Conservation (phyloP, 2,329 filamentous ascomycete species). For the Onygenales sp. region DNA sequence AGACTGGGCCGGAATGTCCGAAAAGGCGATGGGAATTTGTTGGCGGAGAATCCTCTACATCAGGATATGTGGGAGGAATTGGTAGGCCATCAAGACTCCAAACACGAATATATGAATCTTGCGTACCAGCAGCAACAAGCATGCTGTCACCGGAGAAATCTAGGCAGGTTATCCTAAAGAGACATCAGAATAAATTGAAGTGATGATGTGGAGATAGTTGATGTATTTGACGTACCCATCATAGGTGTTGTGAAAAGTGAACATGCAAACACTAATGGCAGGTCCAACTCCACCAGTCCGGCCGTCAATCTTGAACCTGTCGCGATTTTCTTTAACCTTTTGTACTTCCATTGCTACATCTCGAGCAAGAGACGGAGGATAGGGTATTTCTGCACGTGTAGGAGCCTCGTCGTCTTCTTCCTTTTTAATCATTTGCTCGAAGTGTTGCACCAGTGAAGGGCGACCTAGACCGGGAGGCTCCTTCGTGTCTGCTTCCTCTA, state of each 20-base stretch:
- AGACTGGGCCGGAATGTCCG: slow-evolving; percentile 84
- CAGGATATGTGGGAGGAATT: slow-evolving; percentile 57
- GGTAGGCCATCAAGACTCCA: slow-evolving; percentile 85
- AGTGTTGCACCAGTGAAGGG: slow-evolving; percentile 71
- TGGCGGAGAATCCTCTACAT: slow-evolving; percentile 51
- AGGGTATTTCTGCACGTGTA: slow-evolving; percentile 66
- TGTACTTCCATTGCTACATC: slow-evolving; percentile 93
- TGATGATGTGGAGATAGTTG: slow-evolving; percentile 1
- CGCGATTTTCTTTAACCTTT: slow-evolving; percentile 84
- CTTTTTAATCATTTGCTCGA: slow-evolving; percentile 77
- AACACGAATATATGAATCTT: slow-evolving; percentile 89
- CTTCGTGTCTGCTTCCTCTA: slow-evolving; percentile 74
- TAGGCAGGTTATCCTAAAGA: slow-evolving; percentile 68
- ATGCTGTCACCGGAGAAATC: slow-evolving; percentile 90
- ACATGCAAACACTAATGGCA: slow-evolving; percentile 86
- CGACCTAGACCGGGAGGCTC: slow-evolving; percentile 63
- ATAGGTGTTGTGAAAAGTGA: slow-evolving; percentile 94
- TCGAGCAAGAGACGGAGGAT: slow-evolving; percentile 76
- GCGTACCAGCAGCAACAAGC: slow-evolving; percentile 79
- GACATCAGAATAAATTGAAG: slow-evolving; percentile 13
- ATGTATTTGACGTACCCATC: slow-evolving; percentile 55
- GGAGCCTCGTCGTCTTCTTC: slow-evolving; percentile 83
- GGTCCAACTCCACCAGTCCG: slow-evolving; percentile 75
- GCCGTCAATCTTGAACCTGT: slow-evolving; percentile 79
- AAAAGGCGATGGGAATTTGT: slow-evolving; percentile 67